Percentiles rank a stretch among this genome's conserved stretches.
Conservation (phyloP, 805 yeast genomes). For the Helenozyma baotianmanensis region DNA sequence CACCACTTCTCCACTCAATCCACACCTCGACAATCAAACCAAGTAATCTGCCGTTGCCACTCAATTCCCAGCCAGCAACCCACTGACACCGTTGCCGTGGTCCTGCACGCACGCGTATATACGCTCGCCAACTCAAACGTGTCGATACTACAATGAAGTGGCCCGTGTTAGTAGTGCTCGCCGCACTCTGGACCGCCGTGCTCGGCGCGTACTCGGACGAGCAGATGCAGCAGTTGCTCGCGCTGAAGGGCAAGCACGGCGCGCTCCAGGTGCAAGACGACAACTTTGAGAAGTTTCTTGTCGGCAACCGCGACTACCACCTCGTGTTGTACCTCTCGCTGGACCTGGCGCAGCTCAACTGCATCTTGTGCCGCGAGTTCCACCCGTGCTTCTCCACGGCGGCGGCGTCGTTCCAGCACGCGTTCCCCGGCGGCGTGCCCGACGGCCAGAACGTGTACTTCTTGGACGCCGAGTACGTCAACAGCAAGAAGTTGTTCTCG, state of each 20-base stretch:
- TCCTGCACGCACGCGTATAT: no score
- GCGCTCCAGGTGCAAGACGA: constrained; percentile 45
- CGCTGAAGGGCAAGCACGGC: constrained; percentile 9
- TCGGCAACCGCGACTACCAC: constrained; percentile 66
- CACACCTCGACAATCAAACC: no score
- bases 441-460: constrained; percentile 53
- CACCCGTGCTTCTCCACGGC: constrained; percentile 60
- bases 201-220: constrained; percentile 13
- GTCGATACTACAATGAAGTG: neutral
- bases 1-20: no score
- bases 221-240: constrained; percentile 10
- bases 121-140: neutral
- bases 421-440: constrained; percentile 45
- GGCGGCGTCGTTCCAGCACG: constrained; percentile 53
- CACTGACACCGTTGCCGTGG: no score
- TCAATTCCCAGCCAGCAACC: no score
- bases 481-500: constrained; percentile 50
- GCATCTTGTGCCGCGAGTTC: constrained; percentile 67
- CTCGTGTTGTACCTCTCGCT: constrained; percentile 71
- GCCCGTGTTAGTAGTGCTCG: no score
- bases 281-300: constrained; percentile 52
- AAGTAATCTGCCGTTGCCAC: no score
- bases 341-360: constrained; percentile 65
- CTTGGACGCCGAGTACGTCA: constrained; percentile 67
- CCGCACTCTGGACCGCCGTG: constrained; percentile 8